Conservation (phyloP, 1,139 yeast species). For the Blastobotrys arbuscula region DNA sequence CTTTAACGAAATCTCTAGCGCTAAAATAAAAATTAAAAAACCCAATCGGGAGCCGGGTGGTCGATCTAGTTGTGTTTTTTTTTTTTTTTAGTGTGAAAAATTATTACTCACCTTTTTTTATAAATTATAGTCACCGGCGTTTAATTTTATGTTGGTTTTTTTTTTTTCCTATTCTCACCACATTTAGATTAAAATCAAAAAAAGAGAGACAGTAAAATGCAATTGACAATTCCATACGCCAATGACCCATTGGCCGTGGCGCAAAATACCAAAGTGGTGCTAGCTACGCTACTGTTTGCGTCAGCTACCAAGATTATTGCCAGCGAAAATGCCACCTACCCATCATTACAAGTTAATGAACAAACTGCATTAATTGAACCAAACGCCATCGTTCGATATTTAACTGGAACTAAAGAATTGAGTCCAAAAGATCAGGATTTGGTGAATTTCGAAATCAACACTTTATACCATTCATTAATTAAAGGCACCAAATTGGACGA, state of each 20-base stretch:
- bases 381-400: constrained; percentile 64
- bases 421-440: constrained; percentile 19
- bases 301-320: constrained; percentile 4
- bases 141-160: not conserved
- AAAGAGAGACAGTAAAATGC: not conserved
- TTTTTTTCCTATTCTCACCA: not conserved
- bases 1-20: no score
- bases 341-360: constrained; percentile 14
- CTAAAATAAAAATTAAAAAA: no score
- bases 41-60: no score
- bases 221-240: constrained; percentile 21
- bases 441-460: constrained; percentile 24
- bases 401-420: constrained; percentile 25
- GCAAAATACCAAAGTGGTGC: constrained; percentile 21
- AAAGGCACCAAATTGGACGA: constrained; percentile 27
- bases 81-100: no score
- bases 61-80: no score
- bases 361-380: constrained; percentile 51
- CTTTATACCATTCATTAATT: constrained; percentile 26
- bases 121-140: no score
- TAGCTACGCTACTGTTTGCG: constrained; percentile 21
- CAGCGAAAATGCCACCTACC: constrained; percentile 6
- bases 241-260: constrained; percentile 21
- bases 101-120: not conserved
- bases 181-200: not conserved